Conservation (phyloP, 2,329 filamentous ascomycete genomes). For the Alternaria tenuissima region DNA sequence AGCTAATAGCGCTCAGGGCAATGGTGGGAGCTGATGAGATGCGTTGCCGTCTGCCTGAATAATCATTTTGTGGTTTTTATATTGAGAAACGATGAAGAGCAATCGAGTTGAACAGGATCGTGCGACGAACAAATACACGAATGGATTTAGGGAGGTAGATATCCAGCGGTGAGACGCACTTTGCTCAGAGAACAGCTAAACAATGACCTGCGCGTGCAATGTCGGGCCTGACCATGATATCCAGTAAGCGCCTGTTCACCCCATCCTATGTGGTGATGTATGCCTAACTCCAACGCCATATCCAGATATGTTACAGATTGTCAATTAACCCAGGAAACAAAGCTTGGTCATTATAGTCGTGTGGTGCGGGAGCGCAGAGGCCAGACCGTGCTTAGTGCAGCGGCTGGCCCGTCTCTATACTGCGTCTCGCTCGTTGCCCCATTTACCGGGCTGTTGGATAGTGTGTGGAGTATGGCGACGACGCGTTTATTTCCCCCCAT, state of each 20-base stretch:
- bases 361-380: not conserved
- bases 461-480: not conserved
- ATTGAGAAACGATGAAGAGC: not conserved
- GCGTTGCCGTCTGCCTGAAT: not conserved
- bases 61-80: not conserved
- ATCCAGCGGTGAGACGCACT: not conserved
- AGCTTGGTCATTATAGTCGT: slow-evolving; percentile 32
- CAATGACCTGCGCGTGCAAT: not conserved
- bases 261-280: slow-evolving; percentile 10
- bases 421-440: not conserved
- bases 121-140: not conserved
- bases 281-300: slow-evolving; percentile 21
- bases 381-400: not conserved
- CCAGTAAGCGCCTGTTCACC: slow-evolving; percentile 7
- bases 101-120: not conserved
- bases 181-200: not conserved
- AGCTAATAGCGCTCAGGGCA: not conserved
- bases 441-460: slow-evolving; percentile 3
- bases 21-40: not conserved
- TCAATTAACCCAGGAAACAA: slow-evolving; percentile 25
- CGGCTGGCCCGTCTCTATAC: not conserved
- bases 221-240: not conserved
- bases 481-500: slow-evolving; percentile 8
- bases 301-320: slow-evolving; percentile 36
- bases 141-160: not conserved